phyloP scores from a whole-genome alignment of 2,329 filamentous ascomycete genomes.

The Zasmidium cellare region DNA sequence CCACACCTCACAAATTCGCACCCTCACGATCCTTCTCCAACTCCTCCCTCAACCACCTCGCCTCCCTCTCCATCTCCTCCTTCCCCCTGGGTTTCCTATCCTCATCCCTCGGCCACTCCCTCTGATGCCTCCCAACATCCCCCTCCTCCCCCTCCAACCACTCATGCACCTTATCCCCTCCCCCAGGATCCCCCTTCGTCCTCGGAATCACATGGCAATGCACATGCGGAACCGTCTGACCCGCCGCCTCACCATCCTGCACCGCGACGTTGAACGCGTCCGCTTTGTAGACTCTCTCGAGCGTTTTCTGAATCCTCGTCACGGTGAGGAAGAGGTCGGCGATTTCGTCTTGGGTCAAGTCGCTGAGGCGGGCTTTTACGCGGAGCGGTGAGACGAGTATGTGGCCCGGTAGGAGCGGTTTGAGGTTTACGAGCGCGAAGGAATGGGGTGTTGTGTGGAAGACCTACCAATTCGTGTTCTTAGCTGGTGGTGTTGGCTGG shows the following conservation, averaged over 20 bases:
- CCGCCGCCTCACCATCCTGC: slow-evolving; percentile 88
- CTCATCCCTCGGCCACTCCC: slow-evolving; percentile 67
- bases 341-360: slow-evolving; percentile 72
- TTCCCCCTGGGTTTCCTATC: slow-evolving; percentile 63
- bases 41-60: slow-evolving; percentile 62
- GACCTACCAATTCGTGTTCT: slow-evolving; percentile 61
- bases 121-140: slow-evolving; percentile 72
- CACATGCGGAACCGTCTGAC: slow-evolving; percentile 90
- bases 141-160: slow-evolving; percentile 82
- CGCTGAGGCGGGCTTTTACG: slow-evolving; percentile 67
- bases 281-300: slow-evolving; percentile 62
- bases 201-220: slow-evolving; percentile 91
- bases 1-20: background rate
- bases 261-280: slow-evolving; percentile 89
- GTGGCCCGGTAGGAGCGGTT: slow-evolving; percentile 89
- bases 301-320: slow-evolving; percentile 69
- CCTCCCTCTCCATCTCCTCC: slow-evolving; percentile 80
- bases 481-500: slow-evolving; percentile 6
- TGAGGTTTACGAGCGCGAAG: slow-evolving; percentile 92
- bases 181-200: slow-evolving; percentile 57
- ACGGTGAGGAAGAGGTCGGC: slow-evolving; percentile 85
- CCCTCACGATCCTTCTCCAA: slow-evolving; percentile 36
- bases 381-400: slow-evolving; percentile 81
- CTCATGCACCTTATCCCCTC: slow-evolving; percentile 76
- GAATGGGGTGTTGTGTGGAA: slow-evolving; percentile 78